A percentile compares a stretch with the other conserved stretches of the same genome.
These are phyloP conservation scores for Zopfochytrium polystomum DNA, from an alignment of 371 early-diverging fungal species.

Conservation along the genomic window DNA sequence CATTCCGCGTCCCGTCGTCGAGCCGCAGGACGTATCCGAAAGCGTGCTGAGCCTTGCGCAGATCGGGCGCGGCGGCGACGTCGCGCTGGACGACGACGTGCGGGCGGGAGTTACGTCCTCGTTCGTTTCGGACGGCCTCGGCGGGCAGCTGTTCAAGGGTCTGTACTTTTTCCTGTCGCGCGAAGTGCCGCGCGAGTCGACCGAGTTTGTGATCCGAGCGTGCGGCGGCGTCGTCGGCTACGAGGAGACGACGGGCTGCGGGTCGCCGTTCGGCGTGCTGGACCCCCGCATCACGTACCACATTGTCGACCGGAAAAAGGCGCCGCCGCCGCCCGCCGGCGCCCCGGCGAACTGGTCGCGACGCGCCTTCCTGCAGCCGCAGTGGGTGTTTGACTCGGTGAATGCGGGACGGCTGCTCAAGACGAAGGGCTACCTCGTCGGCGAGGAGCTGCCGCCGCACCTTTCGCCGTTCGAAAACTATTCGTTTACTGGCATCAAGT, in stretches of 20 bases:
- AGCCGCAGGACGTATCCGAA: constrained; percentile 31
- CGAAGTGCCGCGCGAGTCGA: constrained; percentile 88
- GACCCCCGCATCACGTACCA: constrained; percentile 85
- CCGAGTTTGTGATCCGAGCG: constrained; percentile 85
- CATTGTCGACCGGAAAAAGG: constrained; percentile 82
- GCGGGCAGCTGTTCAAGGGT: constrained; percentile 69
- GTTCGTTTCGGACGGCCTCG: neutral
- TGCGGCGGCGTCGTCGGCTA: constrained; percentile 91
- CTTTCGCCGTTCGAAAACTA: constrained; percentile 95
- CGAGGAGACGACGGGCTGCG: constrained; percentile 74
- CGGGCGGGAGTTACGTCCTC: neutral
- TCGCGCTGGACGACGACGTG: constrained; percentile 3
- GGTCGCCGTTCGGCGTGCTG: constrained; percentile 74
- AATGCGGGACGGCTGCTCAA: constrained; percentile 77
- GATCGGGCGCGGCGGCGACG: too few species aligned
- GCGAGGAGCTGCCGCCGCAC: constrained; percentile 85
- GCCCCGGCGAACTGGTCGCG: constrained; percentile 34
- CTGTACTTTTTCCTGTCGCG: constrained; percentile 85
- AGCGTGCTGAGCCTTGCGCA: constrained; percentile 30
- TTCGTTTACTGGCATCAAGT: constrained; percentile 73
- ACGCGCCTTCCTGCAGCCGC: constrained; percentile 94
- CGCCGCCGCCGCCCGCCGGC: constrained; percentile 45
- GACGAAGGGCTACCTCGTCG: constrained; percentile 72
- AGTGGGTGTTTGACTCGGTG: constrained; percentile 94
- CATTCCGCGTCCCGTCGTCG: constrained; percentile 26